phyloP scores from a whole-genome alignment of 768 basidiomycete genomes.

The Clitopilus passeckerianus region DNA sequence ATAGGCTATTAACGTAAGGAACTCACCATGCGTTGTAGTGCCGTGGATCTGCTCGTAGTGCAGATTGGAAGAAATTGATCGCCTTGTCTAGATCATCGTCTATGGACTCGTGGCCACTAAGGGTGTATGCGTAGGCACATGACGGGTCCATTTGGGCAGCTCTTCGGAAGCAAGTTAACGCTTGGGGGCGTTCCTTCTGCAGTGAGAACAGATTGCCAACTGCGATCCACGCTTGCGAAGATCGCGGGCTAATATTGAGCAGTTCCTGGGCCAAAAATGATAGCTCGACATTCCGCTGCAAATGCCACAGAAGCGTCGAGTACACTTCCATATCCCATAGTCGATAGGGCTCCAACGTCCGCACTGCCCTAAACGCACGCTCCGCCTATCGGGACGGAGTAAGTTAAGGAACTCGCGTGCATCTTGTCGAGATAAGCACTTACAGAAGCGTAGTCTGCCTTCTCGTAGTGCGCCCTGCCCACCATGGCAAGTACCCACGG shows the following conservation, averaged over 20 bases:
- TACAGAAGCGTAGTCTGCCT: slow-evolving; percentile 84
- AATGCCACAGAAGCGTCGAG: slow-evolving; percentile 94
- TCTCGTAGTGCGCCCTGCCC: slow-evolving; percentile 87
- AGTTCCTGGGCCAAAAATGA: slow-evolving; percentile 93
- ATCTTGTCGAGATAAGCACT: slow-evolving; percentile 27
- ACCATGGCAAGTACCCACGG: slow-evolving; percentile 78
- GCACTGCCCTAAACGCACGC: slow-evolving; percentile 78
- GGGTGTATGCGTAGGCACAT: slow-evolving; percentile 93
- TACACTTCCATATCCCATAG: slow-evolving; percentile 93
- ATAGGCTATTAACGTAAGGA: slow-evolving; percentile 13
- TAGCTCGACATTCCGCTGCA: slow-evolving; percentile 77
- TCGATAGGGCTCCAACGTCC: slow-evolving; percentile 85
- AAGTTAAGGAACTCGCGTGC: slow-evolving; percentile 21
- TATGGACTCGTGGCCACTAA: slow-evolving; percentile 95
- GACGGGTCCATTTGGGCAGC: slow-evolving; percentile 85
- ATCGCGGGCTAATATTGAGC: slow-evolving; percentile 75
- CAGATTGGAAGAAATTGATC: slow-evolving; percentile 86
- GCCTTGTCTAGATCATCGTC: slow-evolving; percentile 95
- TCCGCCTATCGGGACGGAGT: slow-evolving; percentile 59
- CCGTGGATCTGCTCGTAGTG: slow-evolving; percentile 84
- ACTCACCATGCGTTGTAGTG: slow-evolving; percentile 98
- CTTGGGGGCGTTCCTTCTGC: slow-evolving; percentile 90
- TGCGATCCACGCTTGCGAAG: slow-evolving; percentile 92
- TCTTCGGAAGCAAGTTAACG: slow-evolving; percentile 89
- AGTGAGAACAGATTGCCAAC: slow-evolving; percentile 94